A percentile compares a stretch with the other conserved stretches of the same genome.
Conservation (phyloP, 345 rosid genomes). For the Noccaea caerulescens region DNA sequence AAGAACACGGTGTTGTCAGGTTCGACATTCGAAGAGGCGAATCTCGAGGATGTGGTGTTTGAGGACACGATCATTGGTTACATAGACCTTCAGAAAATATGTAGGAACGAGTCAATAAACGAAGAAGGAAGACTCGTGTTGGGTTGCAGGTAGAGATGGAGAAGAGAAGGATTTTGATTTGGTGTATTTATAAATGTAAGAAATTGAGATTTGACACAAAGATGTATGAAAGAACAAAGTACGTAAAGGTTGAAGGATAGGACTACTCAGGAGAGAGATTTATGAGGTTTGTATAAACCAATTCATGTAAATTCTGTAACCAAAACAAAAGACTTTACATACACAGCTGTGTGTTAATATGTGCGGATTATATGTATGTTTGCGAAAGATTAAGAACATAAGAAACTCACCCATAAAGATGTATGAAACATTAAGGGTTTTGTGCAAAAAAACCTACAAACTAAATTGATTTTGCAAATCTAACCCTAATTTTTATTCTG, state of each 20-base stretch:
- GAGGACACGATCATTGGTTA: conserved; percentile 47
- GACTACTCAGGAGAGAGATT: conserved; percentile 16
- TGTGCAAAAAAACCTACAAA: too few species aligned
- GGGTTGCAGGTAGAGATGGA: conserved; percentile 38
- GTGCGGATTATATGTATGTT: neutral
- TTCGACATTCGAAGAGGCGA: conserved; percentile 75
- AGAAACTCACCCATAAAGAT: too few species aligned
- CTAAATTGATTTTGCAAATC: too few species aligned
- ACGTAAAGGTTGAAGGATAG: conserved; percentile 15
- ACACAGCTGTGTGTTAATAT: neutral
- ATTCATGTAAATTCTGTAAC: conserved; percentile 33
- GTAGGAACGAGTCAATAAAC: conserved; percentile 40
- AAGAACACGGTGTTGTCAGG: conserved; percentile 81
- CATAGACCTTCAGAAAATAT: conserved; percentile 46
- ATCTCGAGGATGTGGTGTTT: conserved; percentile 60
- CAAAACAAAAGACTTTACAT: conserved; percentile 19
- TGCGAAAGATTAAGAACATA: too few species aligned
- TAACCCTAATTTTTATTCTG: too few species aligned
- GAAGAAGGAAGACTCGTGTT: conserved; percentile 48
- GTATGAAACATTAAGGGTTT: too few species aligned
- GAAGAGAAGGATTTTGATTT: neutral
- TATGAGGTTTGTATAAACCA: conserved; percentile 27
- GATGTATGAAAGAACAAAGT: conserved; percentile 10
- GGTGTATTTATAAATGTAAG: neutral
- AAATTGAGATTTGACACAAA: conserved; percentile 26